Conservation (phyloP, 1,139 yeast genomes). For the Spathaspora sp. region DNA sequence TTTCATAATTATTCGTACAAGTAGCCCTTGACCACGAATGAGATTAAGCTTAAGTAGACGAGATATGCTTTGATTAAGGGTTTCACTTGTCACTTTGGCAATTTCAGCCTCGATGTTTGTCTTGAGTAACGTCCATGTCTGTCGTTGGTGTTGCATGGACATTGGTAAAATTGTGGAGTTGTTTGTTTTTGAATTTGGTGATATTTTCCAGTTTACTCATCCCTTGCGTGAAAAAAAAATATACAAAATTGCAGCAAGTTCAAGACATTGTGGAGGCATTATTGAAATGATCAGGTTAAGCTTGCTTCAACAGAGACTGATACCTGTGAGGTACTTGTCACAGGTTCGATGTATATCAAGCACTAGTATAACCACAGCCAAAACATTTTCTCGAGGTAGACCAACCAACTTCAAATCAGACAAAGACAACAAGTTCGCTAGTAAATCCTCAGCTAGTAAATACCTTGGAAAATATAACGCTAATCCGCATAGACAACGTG, state of each 20-base stretch:
- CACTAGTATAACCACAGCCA: background rate
- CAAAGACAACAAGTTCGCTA: background rate
- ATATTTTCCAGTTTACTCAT: background rate
- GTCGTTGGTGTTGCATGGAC: conserved; percentile 32
- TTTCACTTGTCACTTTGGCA: conserved; percentile 43
- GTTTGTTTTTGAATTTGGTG: background rate
- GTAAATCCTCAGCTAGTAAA: background rate
- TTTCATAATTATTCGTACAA: conserved; percentile 57
- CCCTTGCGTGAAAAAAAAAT: background rate
- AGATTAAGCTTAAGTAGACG: conserved; percentile 57
- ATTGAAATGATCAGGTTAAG: background rate
- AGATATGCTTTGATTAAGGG: conserved; percentile 47
- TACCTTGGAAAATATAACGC: background rate
- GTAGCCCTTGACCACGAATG: conserved; percentile 58
- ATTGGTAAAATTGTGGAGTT: background rate
- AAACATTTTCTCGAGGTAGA: background rate
- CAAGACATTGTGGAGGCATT: background rate
- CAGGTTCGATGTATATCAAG: background rate
- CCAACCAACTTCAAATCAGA: background rate
- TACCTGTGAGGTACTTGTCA: background rate
- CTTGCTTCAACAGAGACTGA: background rate
- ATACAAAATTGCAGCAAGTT: background rate
- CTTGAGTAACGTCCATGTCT: conserved; percentile 56
- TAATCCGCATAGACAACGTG: conserved; percentile 1
- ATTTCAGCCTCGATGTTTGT: conserved; percentile 48